phyloP scores from a whole-genome alignment of 2,329 filamentous ascomycete species.

The Verticillium nubilum region DNA sequence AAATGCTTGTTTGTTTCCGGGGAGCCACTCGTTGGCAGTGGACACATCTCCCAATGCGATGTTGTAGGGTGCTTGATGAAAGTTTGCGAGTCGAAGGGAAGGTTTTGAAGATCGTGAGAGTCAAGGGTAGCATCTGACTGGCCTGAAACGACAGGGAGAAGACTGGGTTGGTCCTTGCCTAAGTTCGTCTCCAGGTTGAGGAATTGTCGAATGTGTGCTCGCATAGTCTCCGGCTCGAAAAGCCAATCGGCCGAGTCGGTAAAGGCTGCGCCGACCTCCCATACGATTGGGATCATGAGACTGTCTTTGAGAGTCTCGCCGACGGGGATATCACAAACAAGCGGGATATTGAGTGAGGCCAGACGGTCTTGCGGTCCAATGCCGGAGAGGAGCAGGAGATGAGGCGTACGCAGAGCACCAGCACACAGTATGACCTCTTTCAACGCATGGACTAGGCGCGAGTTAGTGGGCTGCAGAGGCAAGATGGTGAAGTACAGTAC shows the following conservation, averaged over 20 bases:
- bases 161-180: slow-evolving; percentile 15
- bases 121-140: neutral
- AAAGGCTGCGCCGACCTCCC: neutral
- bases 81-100: neutral
- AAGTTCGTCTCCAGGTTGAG: slow-evolving; percentile 10
- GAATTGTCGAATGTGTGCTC: neutral
- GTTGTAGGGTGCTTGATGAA: neutral
- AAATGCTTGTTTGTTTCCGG: no score
- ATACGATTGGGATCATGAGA: neutral
- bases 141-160: neutral
- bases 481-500: neutral
- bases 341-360: neutral
- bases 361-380: neutral
- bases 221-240: neutral
- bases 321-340: slow-evolving; percentile 25
- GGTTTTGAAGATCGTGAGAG: neutral
- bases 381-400: slow-evolving; percentile 5
- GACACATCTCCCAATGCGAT: neutral
- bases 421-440: slow-evolving; percentile 14
- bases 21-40: neutral
- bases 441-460: neutral
- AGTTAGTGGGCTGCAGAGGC: neutral
- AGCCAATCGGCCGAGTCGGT: neutral
- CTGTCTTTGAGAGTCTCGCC: neutral
- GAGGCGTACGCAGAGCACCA: slow-evolving; percentile 1